phyloP scores from a whole-genome alignment of 2,329 filamentous ascomycete species.

The Calonectria multiphialidica region DNA sequence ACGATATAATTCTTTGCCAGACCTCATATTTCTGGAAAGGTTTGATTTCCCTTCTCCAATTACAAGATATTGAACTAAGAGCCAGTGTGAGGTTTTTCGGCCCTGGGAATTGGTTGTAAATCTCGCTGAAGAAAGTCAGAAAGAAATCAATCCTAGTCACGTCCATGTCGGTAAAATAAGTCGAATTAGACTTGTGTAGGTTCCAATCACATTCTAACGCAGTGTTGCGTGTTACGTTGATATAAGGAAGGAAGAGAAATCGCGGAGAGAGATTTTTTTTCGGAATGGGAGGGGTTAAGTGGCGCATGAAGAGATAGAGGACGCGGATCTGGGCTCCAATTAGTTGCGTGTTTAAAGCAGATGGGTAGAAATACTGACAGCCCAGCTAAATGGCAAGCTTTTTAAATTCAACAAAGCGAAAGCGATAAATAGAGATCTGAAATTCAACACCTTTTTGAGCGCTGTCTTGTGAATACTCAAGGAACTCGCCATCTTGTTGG shows the following conservation, averaged over 20 bases:
- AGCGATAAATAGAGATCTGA: background rate
- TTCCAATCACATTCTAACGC: constrained; percentile 32
- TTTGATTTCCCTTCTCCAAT: constrained; percentile 28
- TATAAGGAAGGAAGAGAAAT: constrained; percentile 20
- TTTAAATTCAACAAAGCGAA: constrained; percentile 13
- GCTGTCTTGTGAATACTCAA: background rate
- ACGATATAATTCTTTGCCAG: constrained; percentile 27
- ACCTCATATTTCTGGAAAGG: constrained; percentile 30
- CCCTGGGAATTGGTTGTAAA: constrained; percentile 19
- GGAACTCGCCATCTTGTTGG: background rate
- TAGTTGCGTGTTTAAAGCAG: background rate
- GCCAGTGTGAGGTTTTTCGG: constrained; percentile 14
- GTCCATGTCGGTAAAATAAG: constrained; percentile 33
- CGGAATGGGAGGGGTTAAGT: background rate
- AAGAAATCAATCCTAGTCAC: constrained; percentile 27
- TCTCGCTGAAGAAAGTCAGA: constrained; percentile 15
- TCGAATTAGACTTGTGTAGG: constrained; percentile 34
- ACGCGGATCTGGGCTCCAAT: background rate
- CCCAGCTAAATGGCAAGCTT: constrained; percentile 14
- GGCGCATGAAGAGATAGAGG: constrained; percentile 5
- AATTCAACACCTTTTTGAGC: background rate
- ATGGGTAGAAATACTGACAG: background rate
- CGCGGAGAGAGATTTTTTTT: constrained; percentile 9
- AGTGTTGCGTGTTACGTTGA: constrained; percentile 18
- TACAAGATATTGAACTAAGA: constrained; percentile 21